Conservation (phyloP, 1,139 yeast genomes). For the Scheffersomyces titani region DNA sequence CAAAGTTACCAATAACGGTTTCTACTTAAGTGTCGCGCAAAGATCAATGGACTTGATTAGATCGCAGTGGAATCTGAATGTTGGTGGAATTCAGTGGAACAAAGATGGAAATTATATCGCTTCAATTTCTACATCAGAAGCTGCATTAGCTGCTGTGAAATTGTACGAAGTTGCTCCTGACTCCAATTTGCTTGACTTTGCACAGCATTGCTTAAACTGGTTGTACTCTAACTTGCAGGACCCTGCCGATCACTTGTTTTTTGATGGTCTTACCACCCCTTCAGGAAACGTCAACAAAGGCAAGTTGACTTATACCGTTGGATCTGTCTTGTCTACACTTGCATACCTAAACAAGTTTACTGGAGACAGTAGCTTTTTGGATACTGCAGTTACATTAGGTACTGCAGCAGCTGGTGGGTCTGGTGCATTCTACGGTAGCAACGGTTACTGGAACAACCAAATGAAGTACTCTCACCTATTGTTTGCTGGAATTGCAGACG, state of each 20-base stretch:
- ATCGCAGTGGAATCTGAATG: constrained; percentile 9
- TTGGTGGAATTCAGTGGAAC: constrained; percentile 14
- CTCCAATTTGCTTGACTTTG: constrained; percentile 18
- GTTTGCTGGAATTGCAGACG: constrained; percentile 13
- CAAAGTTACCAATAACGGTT: constrained; percentile 5
- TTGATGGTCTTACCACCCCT: constrained; percentile 28
- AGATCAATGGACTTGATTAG: constrained; percentile 9
- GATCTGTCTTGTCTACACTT: constrained; percentile 33
- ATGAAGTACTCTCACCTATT: constrained; percentile 13
- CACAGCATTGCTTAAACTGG: constrained; percentile 25
- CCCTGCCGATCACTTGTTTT: constrained; percentile 27
- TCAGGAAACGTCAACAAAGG: constrained; percentile 27
- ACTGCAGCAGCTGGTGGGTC: constrained; percentile 10
- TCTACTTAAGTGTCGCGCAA: constrained; percentile 7
- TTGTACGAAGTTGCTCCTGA: constrained; percentile 9
- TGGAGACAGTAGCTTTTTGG: constrained; percentile 4
- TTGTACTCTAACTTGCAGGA: constrained; percentile 30
- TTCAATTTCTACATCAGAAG: constrained; percentile 14
- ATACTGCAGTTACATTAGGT: constrained; percentile 11
- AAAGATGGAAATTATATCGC: constrained; percentile 13
- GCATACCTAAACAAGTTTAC: constrained; percentile 18
- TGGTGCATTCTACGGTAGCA: constrained; percentile 11
- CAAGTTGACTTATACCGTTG: constrained; percentile 39
- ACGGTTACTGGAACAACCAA: constrained; percentile 16
- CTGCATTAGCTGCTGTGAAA: constrained; percentile 14